phyloP scores from a whole-genome alignment of 768 basidiomycete species.

The Albatrellus ellisii region DNA sequence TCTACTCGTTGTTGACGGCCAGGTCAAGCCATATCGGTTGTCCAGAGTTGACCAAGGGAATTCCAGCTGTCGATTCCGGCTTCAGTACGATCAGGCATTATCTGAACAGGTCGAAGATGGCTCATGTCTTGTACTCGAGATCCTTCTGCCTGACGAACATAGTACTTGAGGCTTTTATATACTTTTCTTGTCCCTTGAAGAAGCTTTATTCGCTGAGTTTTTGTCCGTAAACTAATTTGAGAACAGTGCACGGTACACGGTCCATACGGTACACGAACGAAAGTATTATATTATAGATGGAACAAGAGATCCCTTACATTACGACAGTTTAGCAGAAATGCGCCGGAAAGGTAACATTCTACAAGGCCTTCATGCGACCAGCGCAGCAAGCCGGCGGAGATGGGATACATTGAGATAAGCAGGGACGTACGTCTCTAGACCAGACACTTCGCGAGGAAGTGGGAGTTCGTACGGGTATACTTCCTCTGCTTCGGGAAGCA shows the following conservation, averaged over 20 bases:
- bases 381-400: conserved; percentile 73
- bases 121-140: neutral
- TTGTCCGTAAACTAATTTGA: too few relatives aligned
- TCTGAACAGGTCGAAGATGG: neutral
- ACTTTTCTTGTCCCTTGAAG: too few relatives aligned
- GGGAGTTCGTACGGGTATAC: conserved; percentile 93
- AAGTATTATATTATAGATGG: too few relatives aligned
- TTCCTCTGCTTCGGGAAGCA: conserved; percentile 95
- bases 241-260: too few relatives aligned
- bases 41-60: neutral
- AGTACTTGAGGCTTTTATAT: too few relatives aligned
- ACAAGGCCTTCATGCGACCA: conserved; percentile 47
- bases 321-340: too few relatives aligned
- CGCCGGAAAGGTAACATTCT: too few relatives aligned
- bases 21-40: neutral
- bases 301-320: too few relatives aligned
- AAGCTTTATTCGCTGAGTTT: too few relatives aligned
- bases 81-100: neutral
- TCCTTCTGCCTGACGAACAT: too few relatives aligned
- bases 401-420: conserved; percentile 86
- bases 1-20: neutral
- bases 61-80: neutral
- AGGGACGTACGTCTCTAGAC: conserved; percentile 92
- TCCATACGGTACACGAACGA: too few relatives aligned
- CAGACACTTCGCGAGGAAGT: conserved; percentile 86